Base-by-base conservation (phyloP, 1,139 yeast genomes). In the Meyerozyma guilliermondii region DNA sequence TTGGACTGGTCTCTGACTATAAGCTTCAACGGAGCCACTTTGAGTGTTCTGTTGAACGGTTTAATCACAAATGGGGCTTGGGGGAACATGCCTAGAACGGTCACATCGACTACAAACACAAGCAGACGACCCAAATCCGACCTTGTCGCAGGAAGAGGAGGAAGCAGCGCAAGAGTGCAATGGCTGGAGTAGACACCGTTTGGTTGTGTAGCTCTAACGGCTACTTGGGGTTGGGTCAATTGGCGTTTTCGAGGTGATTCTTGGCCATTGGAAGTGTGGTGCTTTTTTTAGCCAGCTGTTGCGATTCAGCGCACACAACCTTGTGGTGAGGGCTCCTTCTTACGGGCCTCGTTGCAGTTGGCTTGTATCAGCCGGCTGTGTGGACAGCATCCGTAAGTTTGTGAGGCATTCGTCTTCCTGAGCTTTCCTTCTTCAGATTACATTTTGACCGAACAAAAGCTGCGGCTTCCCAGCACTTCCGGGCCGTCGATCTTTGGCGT, bases 31-130 rank as follows among this genome's bases (percentile, higher is more conserved):
- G 52, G 50, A 2, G 62, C 50, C 1, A 63, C 48, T 41, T 65
- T 65, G 16, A 65, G 41, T 1, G 71, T 63, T 28, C 69, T 48
- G 6, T 51, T 50, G 41, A 52, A 62, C 1, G 71, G 72, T 41
- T 61, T 63, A 9, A 68, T 50, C 2, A 62, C 48, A 24, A 66
- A 55, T 4, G 55, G 51, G 20, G 26, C 36, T 3, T 7, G 23
- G 9, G 36, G 36, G 10, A 17, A 33, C 24, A 33, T 33, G n/a
- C 36, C 36, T 7, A 17, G 14, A n/a, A 33, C 36, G 9, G 7
- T 33, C 13, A 33, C 26, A 4, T 33, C 36, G 5, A 33, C 24
- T 16, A 18, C 10, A 33, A 18, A 33, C 36, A 33, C 24, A 10
- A 33, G 36, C 20, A 18, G 24, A 4, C 36, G 36, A 8, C 24